Evolutionary conservation across 176 grass and related monocot species (phyloP), one percentile per base, ranked within the genome.

Genomic region (Cenchrus fungigraminus): DNA sequence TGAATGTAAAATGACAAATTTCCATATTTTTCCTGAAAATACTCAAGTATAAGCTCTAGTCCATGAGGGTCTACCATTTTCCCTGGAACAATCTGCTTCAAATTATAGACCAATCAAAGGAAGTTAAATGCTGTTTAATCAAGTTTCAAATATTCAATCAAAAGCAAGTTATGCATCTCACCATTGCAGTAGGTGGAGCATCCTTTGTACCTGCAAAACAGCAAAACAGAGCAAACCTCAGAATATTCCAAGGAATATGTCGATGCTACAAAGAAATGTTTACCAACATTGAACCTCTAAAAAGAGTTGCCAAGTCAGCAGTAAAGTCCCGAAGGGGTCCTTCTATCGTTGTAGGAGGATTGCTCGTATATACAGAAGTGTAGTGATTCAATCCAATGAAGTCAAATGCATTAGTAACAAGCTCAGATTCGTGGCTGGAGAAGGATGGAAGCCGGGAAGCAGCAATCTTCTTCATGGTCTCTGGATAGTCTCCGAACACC

Each of bases 371-470:
- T 29, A 56, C 0, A 6, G 89, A 91, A 54, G 22, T 64, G 62
- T 94, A 94, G 71, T 91, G 86, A 82, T 89, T 94, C 46, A 94
- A 22, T 51, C 89, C 89, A 9, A 94, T 84, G 68, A 91, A 94
- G 50, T 94, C 92, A 62, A 86, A 91, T 80, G 89, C 72, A 15
- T 59, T 71, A 47, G 22, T 83, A 16, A 94, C 46, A 69, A 67
- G 72, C 57, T 89, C 29, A 53, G 92, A 89, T 73, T 94, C 16
- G 7, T 60, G 31, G 63, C 64, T 17, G n/a, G 86, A 77, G 74
- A 94, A 94, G n/a, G 53, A 67, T 53, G 92, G 92, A 65, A 94
- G 79, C n/a, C 86, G 54, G 5, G 79, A 69, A 32, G 83, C 86
- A 16, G 42, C 89, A 72, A 71, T 80, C 56, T 91, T 84, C 74